phyloP scores from a whole-genome alignment of 192 early-diverging fungal genomes.

The Allomyces javanicus region DNA sequence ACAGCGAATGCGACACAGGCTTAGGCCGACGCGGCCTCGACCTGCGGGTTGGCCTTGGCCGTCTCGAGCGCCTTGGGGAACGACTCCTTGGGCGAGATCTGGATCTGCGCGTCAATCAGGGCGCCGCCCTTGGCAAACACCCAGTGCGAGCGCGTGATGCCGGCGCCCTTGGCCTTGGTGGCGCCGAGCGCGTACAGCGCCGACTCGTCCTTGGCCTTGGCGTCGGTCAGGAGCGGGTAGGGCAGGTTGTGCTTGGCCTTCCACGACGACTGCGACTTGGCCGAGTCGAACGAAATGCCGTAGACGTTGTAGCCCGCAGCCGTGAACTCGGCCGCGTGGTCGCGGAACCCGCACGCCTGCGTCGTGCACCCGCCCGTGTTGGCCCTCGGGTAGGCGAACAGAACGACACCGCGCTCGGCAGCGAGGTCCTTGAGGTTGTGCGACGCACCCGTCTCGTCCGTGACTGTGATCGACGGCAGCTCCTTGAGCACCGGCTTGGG shows the following conservation, averaged over 20 bases:
- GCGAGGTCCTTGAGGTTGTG: background rate
- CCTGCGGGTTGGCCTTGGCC: background rate
- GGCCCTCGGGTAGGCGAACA: conserved; percentile 19
- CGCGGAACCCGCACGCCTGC: conserved; percentile 17
- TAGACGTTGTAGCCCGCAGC: conserved; percentile 14
- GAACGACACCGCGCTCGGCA: conserved; percentile 6
- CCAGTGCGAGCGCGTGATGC: conserved; percentile 11
- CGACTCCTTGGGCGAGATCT: conserved; percentile 6
- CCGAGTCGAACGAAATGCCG: conserved; percentile 12
- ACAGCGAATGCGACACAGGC: too few species aligned
- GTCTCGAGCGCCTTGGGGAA: conserved; percentile 8
- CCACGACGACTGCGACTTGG: conserved; percentile 6
- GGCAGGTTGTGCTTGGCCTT: conserved; percentile 13
- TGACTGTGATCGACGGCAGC: background rate
- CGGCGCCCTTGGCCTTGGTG: conserved; percentile 1
- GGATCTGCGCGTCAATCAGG: conserved; percentile 6
- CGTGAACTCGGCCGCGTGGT: conserved; percentile 7
- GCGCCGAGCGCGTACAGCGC: background rate
- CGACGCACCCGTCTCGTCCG: background rate
- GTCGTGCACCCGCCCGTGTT: conserved; percentile 16
- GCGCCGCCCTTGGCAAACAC: conserved; percentile 15
- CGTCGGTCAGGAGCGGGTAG: conserved; percentile 8
- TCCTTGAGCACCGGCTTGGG: background rate
- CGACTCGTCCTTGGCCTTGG: background rate
- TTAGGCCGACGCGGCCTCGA: too few species aligned